Percentiles rank a stretch among this genome's conserved stretches.
These are phyloP conservation scores for Talaromyces ruber DNA, from an alignment of 495 filamentous ascomycete genomes.

Conservation along the genomic window DNA sequence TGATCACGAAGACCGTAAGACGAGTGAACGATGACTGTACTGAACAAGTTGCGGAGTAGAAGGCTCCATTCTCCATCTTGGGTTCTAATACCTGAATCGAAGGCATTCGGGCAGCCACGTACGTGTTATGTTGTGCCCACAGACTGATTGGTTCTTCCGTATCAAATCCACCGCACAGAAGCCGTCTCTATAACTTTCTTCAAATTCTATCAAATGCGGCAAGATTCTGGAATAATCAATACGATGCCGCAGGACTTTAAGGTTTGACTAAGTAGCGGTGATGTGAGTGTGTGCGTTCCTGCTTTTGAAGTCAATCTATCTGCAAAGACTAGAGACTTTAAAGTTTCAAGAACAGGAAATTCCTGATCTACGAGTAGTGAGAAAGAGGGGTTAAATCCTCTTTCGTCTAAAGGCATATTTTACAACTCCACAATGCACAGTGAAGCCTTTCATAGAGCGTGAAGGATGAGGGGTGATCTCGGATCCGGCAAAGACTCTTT, in stretches of 20 bases:
- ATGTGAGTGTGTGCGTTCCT: not conserved
- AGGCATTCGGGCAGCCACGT: not conserved
- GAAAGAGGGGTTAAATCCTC: not conserved
- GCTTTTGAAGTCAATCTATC: not conserved
- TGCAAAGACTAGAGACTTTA: not conserved
- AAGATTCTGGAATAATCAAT: not conserved
- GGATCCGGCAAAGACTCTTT: not conserved
- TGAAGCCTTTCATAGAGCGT: not conserved
- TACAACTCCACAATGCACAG: not conserved
- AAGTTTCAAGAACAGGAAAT: not conserved
- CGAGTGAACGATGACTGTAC: not conserved
- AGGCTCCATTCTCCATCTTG: not conserved
- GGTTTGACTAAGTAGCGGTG: not conserved
- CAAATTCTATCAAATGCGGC: not conserved
- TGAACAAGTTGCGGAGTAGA: not conserved
- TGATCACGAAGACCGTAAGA: not conserved
- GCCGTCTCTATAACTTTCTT: not conserved
- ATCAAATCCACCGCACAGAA: not conserved
- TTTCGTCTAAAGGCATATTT: not conserved
- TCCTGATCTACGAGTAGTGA: not conserved
- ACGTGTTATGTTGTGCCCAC: not conserved
- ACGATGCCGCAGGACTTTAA: not conserved
- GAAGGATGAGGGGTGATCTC: not conserved
- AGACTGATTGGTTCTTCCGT: not conserved
- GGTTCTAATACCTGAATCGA: not conserved